These are phyloP conservation scores for Populus hybrid DNA, from an alignment of 441 rosid species.

Conservation along the genomic window DNA sequence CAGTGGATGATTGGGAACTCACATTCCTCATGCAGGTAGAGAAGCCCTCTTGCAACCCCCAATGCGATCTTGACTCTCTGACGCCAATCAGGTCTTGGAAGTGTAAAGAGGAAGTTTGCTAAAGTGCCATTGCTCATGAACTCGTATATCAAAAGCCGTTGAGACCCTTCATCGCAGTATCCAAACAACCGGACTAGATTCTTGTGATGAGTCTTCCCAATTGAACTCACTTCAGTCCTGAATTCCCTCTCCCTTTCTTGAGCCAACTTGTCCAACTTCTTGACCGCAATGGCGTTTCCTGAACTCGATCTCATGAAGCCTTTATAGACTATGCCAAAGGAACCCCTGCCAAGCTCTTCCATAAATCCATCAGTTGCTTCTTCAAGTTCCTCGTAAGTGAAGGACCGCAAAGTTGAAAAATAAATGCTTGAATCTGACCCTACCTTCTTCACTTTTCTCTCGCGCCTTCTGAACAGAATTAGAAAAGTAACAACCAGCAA, in stretches of 20 bases:
- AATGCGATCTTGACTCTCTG: slow-evolving; percentile 12
- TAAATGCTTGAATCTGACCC: background rate
- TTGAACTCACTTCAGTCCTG: slow-evolving; percentile 17
- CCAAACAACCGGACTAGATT: slow-evolving; percentile 20
- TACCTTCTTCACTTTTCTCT: background rate
- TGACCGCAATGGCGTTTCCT: slow-evolving; percentile 10
- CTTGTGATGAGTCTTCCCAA: slow-evolving; percentile 20
- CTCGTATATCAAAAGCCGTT: slow-evolving; percentile 11
- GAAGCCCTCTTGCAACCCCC: slow-evolving; percentile 18
- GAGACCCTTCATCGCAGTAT: slow-evolving; percentile 12
- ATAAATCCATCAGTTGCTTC: slow-evolving; percentile 9
- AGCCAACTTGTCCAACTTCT: slow-evolving; percentile 15
- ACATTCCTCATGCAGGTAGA: slow-evolving; percentile 21
- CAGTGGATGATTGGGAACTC: slow-evolving; percentile 21
- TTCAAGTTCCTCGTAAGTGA: slow-evolving; percentile 12
- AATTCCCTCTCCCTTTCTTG: slow-evolving; percentile 12
- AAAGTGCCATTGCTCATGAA: slow-evolving; percentile 19
- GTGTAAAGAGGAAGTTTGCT: slow-evolving; percentile 11
- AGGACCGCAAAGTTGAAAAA: slow-evolving; percentile 8
- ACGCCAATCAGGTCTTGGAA: slow-evolving; percentile 15
- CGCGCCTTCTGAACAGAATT: background rate
- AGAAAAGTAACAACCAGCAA: background rate
- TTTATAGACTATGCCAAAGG: slow-evolving; percentile 19
- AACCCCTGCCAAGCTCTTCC: slow-evolving; percentile 20
- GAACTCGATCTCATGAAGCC: slow-evolving; percentile 4